Conservation (phyloP, 352 stramenopile species). For the Pelagophyceae sp. region DNA sequence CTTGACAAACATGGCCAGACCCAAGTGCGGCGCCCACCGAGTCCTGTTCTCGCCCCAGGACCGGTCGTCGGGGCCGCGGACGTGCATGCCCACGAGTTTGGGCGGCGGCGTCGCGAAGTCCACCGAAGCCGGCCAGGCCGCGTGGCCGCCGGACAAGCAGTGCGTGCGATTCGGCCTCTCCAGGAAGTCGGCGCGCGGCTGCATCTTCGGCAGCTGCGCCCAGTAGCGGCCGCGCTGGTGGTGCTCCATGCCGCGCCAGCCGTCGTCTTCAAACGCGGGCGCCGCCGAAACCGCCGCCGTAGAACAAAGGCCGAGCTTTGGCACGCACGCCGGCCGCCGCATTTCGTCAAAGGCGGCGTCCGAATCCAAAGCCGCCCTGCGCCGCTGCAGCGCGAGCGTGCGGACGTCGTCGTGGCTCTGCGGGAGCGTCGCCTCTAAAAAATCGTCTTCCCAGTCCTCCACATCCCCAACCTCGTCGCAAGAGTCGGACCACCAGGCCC, state of each 20-base stretch:
- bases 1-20: neutral
- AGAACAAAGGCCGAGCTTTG: neutral
- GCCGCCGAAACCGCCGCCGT: neutral
- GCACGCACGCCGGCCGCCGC: neutral
- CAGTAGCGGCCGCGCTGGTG: slow-evolving; percentile 15
- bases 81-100: neutral
- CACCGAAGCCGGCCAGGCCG: neutral
- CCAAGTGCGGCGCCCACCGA: neutral
- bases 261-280: neutral
- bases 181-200: neutral
- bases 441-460: neutral
- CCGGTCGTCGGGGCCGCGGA: neutral
- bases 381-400: neutral
- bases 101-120: neutral
- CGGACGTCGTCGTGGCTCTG: neutral
- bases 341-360: neutral
- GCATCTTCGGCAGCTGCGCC: neutral
- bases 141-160: neutral
- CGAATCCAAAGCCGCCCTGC: neutral
- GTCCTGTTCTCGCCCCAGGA: slow-evolving; percentile 14
- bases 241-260: neutral
- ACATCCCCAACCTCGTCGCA: slow-evolving; percentile 19
- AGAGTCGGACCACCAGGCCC: slow-evolving; percentile 12
- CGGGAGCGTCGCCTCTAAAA: neutral
- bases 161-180: neutral